Evolutionary conservation across 768 basidiomycete species (phyloP).

Genomic region (Boletus edulis): DNA sequence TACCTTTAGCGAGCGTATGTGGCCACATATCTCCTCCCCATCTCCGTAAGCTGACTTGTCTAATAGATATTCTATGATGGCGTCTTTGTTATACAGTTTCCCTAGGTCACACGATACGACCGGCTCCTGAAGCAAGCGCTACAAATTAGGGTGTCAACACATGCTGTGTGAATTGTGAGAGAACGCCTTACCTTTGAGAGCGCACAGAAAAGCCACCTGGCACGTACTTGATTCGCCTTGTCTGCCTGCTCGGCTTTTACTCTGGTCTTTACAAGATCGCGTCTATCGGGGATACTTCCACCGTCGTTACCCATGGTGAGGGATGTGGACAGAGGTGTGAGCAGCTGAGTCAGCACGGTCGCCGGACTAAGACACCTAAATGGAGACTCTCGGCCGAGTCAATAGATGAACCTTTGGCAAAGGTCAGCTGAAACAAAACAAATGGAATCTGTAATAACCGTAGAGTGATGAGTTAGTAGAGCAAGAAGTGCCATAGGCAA

Average conservation of each 20-base stretch:
- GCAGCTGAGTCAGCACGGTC: no score
- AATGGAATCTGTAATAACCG: no score
- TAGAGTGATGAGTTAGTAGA: no score
- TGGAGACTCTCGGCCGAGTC: no score
- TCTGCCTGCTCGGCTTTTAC: slow-evolving; percentile 87
- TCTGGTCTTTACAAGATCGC: slow-evolving; percentile 73
- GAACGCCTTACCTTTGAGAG: slow-evolving; percentile 73
- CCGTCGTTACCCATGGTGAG: slow-evolving; percentile 81
- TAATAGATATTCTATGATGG: slow-evolving; percentile 86
- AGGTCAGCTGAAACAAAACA: no score
- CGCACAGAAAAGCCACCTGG: slow-evolving; percentile 91
- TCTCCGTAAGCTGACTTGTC: slow-evolving; percentile 86
- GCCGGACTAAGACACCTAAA: no score
- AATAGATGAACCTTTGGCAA: no score
- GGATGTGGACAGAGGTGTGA: not conserved
- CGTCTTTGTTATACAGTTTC: slow-evolving; percentile 95
- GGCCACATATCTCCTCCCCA: slow-evolving; percentile 88
- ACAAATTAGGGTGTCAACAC: slow-evolving; percentile 3
- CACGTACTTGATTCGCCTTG: slow-evolving; percentile 84
- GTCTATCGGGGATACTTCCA: slow-evolving; percentile 81
- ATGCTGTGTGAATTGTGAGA: not conserved
- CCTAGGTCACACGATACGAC: slow-evolving; percentile 90
- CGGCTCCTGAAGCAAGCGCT: slow-evolving; percentile 86
- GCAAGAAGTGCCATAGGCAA: no score
- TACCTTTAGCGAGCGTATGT: slow-evolving; percentile 89